Percentiles rank a stretch among this genome's conserved stretches.
These are phyloP conservation scores for Mucor circinelloides DNA, from an alignment of 371 early-diverging fungal genomes.

Conservation along the genomic window DNA sequence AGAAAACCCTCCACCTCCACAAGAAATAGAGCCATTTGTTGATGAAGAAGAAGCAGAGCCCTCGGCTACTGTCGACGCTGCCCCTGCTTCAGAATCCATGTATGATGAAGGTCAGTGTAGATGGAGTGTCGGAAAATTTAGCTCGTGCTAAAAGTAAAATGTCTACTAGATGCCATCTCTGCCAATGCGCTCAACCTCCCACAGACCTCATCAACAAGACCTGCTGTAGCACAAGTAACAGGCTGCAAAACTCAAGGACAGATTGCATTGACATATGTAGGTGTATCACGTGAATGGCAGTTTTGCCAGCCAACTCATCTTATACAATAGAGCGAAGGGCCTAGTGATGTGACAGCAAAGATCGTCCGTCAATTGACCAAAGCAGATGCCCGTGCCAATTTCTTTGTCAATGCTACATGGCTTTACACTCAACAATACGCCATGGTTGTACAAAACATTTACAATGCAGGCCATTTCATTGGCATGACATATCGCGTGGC, in stretches of 20 bases:
- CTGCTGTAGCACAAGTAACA: slow-evolving; percentile 20
- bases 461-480: slow-evolving; percentile 62
- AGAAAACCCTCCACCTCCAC: not conserved
- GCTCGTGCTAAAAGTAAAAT: not conserved
- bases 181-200: not conserved
- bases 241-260: slow-evolving; percentile 50
- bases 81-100: not conserved
- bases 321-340: slow-evolving; percentile 49
- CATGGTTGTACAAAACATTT: slow-evolving; percentile 52
- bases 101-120: not conserved
- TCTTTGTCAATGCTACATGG: slow-evolving; percentile 66
- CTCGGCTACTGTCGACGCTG: not conserved
- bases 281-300: not conserved
- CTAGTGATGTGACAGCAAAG: slow-evolving; percentile 62
- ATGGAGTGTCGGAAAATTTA: not conserved
- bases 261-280: slow-evolving; percentile 51
- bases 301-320: no score
- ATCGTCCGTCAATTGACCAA: slow-evolving; percentile 55
- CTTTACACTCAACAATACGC: slow-evolving; percentile 56
- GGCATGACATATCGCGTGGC: slow-evolving; percentile 64
- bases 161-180: not conserved
- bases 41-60: not conserved
- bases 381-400: slow-evolving; percentile 58
- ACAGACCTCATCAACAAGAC: slow-evolving; percentile 2
- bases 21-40: not conserved